Conservation (phyloP, 1,139 yeast species). For the Pichia sp. region DNA sequence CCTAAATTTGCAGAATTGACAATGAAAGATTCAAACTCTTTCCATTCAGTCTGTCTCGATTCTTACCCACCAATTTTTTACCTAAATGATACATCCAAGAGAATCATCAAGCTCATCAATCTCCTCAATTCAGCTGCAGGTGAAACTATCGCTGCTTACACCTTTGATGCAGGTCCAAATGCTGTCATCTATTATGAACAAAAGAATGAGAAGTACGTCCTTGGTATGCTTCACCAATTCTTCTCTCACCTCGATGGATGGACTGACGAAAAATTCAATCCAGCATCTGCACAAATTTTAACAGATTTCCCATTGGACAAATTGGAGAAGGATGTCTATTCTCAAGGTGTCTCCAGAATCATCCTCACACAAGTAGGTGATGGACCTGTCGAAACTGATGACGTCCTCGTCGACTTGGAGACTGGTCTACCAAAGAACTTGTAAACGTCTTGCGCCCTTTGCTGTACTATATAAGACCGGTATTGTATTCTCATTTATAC, state of each 20-base stretch:
- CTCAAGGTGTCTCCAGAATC: constrained; percentile 69
- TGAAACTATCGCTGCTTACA: constrained; percentile 78
- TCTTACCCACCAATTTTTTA: constrained; percentile 94
- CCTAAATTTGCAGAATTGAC: constrained; percentile 78
- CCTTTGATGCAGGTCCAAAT: constrained; percentile 99
- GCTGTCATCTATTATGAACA: constrained; percentile 87
- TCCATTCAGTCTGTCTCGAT: constrained; percentile 95
- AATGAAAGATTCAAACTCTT: constrained; percentile 93
- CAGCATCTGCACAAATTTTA: constrained; percentile 19
- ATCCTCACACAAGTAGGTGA: constrained; percentile 82
- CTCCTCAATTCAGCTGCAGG: constrained; percentile 62
- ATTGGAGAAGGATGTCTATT: constrained; percentile 43
- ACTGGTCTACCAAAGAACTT: constrained; percentile 40
- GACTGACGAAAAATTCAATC: constrained; percentile 32
- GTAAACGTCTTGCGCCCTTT: no score
- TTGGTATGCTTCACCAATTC: constrained; percentile 49
- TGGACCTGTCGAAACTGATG: constrained; percentile 63
- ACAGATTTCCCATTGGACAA: constrained; percentile 32
- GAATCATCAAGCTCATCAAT: constrained; percentile 76
- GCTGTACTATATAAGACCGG: no score
- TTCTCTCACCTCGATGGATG: constrained; percentile 65
- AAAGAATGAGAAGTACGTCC: constrained; percentile 60
- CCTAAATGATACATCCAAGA: constrained; percentile 90
- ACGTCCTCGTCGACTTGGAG: constrained; percentile 44
- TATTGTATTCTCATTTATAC: no score